Base-by-base conservation (phyloP, 1,139 yeast genomes). In the Lodderomyces orthopsilosis region DNA sequence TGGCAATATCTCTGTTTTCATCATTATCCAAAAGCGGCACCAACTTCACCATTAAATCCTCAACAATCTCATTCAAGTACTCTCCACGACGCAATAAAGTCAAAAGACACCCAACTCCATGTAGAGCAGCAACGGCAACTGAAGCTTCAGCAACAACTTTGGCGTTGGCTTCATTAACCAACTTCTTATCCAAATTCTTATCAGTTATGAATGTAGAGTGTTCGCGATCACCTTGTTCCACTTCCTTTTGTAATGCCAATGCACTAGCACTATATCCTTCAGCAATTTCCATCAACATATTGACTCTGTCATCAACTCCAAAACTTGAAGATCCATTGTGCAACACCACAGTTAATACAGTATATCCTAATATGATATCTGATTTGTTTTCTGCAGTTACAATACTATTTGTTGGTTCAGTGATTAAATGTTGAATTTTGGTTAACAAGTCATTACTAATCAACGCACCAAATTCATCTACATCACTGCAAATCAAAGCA, bases 381-480 rank as follows among this genome's bases (percentile, higher is more conserved):
- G 76, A 60, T 51, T 74, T 70, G 47, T 68, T 70, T 26, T 65
- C 70, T 48, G 63, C 65, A 18, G 74, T 68, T 17, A 72, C 50
- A 13, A 58, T 48, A 33, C 63, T 52, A 12, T 61, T 58, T 1
- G 74, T 62, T 1, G 70, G 67, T 35, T 68, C 75, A 35, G 58
- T 59, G 22, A 73, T 61, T 34, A 71, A 55, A 15, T 50, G 50
- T 44, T 65, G 56, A 26, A 78, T 55, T 22, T 58, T 49, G 4
- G 61, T 65, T 39, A 75, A 55, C 40, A 77, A 62, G 21, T 66
- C 75, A 3, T 67, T 62, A 34, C 74, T 62, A 4, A 70, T 70
- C 44, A 72, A 61, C n/a, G 63, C 65, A 13, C 80, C 75, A 50
- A 75, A 75, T 44, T 77, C 82, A 46, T 78, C 81, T 21, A 75